Evolutionary conservation across 225 moss, liverwort and hornwort genomes (phyloP).

Genomic region (Marchantia paleacea): DNA sequence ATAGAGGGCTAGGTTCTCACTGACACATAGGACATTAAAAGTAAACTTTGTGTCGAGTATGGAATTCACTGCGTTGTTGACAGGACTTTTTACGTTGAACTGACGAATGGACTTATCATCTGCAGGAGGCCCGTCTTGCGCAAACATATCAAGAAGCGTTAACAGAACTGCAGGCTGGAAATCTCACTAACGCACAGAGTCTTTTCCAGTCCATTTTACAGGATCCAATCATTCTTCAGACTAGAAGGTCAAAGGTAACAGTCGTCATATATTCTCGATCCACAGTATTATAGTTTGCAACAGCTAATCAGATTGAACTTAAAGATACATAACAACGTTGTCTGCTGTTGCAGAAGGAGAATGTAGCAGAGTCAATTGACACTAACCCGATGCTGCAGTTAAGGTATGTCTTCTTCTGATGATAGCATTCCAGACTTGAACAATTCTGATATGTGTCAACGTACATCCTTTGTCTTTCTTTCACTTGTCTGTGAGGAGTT

Average conservation of each 20-base stretch:
- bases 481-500: not conserved
- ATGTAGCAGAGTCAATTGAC: constrained; percentile 22
- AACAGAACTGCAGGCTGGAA: constrained; percentile 37
- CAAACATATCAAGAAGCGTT: constrained; percentile 45
- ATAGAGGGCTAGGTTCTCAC: no score
- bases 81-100: not conserved
- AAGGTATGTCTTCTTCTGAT: constrained; percentile 18
- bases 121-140: constrained; percentile 42
- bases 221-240: constrained; percentile 41
- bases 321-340: not conserved
- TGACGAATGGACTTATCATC: not conserved
- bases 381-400: constrained; percentile 46
- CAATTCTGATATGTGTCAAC: not conserved
- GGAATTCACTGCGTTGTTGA: not conserved
- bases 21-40: not conserved
- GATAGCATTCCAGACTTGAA: not conserved
- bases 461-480: not conserved
- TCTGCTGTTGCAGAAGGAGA: constrained; percentile 23
- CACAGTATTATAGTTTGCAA: not conserved
- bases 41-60: not conserved
- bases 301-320: not conserved
- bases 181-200: constrained; percentile 25
- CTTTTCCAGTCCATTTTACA: constrained; percentile 37
- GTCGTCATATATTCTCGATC: not conserved
- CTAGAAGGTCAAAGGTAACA: constrained; percentile 18